phyloP scores from a whole-genome alignment of 1,284 basidiomycete species.

The Ustilago xerochloae region DNA sequence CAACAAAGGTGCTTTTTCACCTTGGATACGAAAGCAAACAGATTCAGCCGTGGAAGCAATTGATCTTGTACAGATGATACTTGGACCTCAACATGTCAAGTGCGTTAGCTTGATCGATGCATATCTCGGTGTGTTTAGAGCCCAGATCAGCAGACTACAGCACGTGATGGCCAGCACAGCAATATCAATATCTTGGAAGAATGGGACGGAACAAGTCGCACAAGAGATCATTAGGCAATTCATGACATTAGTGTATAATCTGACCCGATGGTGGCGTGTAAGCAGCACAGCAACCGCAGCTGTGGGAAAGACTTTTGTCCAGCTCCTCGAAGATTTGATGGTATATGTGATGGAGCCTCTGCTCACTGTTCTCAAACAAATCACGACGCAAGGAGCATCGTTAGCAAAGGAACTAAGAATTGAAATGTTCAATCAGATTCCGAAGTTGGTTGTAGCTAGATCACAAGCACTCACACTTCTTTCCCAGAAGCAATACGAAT shows the following conservation, averaged over 20 bases:
- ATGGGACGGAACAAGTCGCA: background rate
- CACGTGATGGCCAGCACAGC: conserved; percentile 9
- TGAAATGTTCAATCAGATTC: no score
- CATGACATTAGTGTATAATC: conserved; percentile 7
- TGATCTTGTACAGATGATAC: conserved; percentile 31
- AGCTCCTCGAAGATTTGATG: conserved; percentile 8
- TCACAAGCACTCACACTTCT: background rate
- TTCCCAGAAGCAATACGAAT: no score
- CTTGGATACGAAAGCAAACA: conserved; percentile 44
- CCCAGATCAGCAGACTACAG: conserved; percentile 10
- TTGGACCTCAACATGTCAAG: conserved; percentile 34
- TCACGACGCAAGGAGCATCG: no score
- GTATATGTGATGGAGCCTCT: background rate
- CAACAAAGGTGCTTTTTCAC: conserved; percentile 39
- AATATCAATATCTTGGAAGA: no score
- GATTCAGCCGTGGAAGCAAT: conserved; percentile 29
- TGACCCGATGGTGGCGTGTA: conserved; percentile 1
- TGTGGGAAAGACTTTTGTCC: background rate
- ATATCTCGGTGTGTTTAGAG: conserved; percentile 11
- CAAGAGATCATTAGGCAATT: background rate
- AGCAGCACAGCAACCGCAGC: background rate
- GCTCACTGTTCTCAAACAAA: background rate
- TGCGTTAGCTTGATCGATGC: conserved; percentile 28
- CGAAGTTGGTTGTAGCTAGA: no score
- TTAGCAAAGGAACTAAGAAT: no score